Evolutionary conservation across 2,329 filamentous ascomycete genomes (phyloP), one percentile per base, ranked within the genome.

Genomic region (Exserohilum rostratum): DNA sequence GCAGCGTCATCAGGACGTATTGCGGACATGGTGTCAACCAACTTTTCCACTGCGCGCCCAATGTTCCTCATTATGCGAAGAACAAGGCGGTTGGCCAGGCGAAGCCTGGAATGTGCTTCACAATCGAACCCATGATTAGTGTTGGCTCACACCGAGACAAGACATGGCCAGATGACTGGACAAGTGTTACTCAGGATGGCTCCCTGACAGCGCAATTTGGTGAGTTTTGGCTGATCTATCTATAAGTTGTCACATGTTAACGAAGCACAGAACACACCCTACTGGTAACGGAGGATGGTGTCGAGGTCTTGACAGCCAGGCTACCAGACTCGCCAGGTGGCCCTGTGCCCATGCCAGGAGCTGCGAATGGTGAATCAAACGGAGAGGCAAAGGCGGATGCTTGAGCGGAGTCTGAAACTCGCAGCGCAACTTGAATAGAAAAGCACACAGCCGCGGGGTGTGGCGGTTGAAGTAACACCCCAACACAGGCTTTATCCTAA

Each of bases 121-220:
- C 95, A 0, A 99, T 99, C 58, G 95, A 99, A 79, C 95, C 95
- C 13, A 99, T 99, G 95, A 93, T 99, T 73, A 92, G 91, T 35
- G 77, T 97, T 50, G 95, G 95, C 54, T 93, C 90, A 57, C 90
- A 96, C 77, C 87, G 87, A 60, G 95, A 99, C 72, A 89, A 95
- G 74, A 98, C 92, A 0, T 99, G 95, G 95, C 95, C 95, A 0
- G 95, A 99, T 74, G 91, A 98, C 80, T 99, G 95, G 95, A 99
- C 95, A 1, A 96, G 92, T 76, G 90, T 91, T 5, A 99, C 95
- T 0, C 85, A 88, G 52, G 95, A 99, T 73, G 95, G 95, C 46
- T 90, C 89, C 76, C 82, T 86, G 72, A 96, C 93, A 13, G 95
- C 95, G 9, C 95, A 99, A 73, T 99, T 99, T 71, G 90, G 89